These are phyloP conservation scores for Musa itinerans DNA, from an alignment of 176 grass and related monocot genomes.

Conservation along the genomic window DNA sequence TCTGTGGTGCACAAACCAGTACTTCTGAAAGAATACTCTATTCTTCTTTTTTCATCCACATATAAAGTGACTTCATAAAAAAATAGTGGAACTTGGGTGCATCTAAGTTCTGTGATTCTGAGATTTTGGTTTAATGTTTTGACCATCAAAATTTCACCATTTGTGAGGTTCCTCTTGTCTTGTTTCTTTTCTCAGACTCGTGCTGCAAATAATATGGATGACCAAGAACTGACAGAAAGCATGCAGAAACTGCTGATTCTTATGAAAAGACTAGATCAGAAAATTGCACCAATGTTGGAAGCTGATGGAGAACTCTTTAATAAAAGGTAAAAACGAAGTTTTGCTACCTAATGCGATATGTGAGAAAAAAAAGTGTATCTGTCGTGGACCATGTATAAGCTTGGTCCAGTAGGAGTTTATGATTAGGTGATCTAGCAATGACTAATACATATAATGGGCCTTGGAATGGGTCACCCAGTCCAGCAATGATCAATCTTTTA, in stretches of 20 bases:
- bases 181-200: conserved; percentile 44
- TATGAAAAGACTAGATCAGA: conserved; percentile 92
- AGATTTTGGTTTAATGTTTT: background rate
- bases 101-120: background rate
- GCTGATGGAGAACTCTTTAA: conserved; percentile 93
- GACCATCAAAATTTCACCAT: background rate
- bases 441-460: background rate
- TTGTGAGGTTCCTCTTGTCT: background rate
- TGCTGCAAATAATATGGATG: conserved; percentile 83
- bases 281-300: conserved; percentile 82
- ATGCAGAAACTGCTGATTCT: conserved; percentile 93
- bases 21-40: background rate
- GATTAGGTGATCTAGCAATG: background rate
- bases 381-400: background rate
- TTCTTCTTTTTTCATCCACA: background rate
- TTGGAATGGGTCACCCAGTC: no score
- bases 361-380: background rate
- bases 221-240: conserved; percentile 68
- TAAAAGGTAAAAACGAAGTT: conserved; percentile 47
- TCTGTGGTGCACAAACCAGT: no score
- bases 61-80: background rate
- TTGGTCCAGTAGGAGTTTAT: background rate
- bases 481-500: no score
- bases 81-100: background rate
- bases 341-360: background rate